phyloP scores from a whole-genome alignment of 805 yeast genomes.

The Starmerella geochares region DNA sequence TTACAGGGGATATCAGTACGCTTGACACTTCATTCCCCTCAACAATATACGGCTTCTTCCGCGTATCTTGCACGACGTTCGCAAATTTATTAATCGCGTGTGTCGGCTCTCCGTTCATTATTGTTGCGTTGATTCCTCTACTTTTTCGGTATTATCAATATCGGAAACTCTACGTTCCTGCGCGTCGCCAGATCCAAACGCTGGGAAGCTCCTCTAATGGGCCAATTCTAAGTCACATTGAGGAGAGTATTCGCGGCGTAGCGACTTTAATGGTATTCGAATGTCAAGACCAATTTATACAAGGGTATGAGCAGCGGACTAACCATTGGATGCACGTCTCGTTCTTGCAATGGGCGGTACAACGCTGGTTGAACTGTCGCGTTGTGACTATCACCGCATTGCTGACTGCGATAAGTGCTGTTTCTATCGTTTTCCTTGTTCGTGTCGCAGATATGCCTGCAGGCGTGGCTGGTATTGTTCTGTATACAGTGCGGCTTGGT shows the following conservation, averaged over 20 bases:
- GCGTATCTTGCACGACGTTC: constrained; percentile 28
- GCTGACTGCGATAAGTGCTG: constrained; percentile 67
- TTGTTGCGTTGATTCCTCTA: constrained; percentile 56
- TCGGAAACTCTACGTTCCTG: constrained; percentile 49
- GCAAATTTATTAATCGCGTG: constrained; percentile 68
- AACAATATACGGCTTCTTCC: constrained; percentile 30
- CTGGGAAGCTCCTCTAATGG: constrained; percentile 50
- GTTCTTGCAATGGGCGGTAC: constrained; percentile 62
- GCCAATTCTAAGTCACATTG: constrained; percentile 64
- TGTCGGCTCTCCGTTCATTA: constrained; percentile 72
- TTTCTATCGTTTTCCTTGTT: constrained; percentile 51
- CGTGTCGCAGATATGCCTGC: constrained; percentile 69
- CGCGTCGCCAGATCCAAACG: constrained; percentile 62
- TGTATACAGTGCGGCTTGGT: constrained; percentile 73
- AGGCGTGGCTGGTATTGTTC: constrained; percentile 82
- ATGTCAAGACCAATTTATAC: constrained; percentile 45
- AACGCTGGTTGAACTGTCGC: constrained; percentile 66
- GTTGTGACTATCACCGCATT: constrained; percentile 76
- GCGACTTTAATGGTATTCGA: constrained; percentile 58
- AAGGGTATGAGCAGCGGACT: constrained; percentile 36
- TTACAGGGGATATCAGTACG: constrained; percentile 74
- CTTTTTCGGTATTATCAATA: constrained; percentile 48
- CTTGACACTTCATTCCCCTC: constrained; percentile 57
- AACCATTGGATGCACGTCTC: constrained; percentile 28
- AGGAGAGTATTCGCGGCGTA: constrained; percentile 61